Evolutionary conservation across 2,329 filamentous ascomycete genomes (phyloP), one percentile per base, ranked within the genome.

Genomic region (Aurifilum marmelostoma): DNA sequence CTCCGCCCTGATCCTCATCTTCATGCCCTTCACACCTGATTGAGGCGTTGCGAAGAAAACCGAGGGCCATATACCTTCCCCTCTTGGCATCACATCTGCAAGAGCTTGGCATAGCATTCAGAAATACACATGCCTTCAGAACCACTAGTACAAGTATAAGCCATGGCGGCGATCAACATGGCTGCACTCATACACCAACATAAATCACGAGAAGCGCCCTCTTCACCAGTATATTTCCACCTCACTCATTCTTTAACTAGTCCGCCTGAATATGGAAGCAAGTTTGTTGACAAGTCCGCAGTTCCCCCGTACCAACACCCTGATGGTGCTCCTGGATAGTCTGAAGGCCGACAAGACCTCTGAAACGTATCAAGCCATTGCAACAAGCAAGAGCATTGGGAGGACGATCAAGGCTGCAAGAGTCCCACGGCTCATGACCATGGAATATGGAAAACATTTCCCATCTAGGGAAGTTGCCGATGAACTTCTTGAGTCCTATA

Each of bases 331-430:
- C 21, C 74, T 87, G 11, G 83, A 87, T 54, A 76, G 80, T 2
- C 69, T 77, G 5, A 70, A 82, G 1, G 76, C 75, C n/a, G 78
- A 81, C 18, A 78, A 80, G 0, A 75, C 72, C 0, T 81, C 82
- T 0, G 80, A 75, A 6, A 74, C 79, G 0, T 75, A 79, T 0
- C 41, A 71, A 0, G 75, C 75, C 1, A 73, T 90, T 4, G 75
- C 84, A 7, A 81, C 78, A 64, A 88, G 86, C 71, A 90, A 90
- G 73, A 73, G 75, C 0, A 68, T 90, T 0, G 85, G 82, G 11
- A 83, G 81, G 24, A 69, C 77, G 1, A 87, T 90, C 72, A 89
- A 89, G 73, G 72, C 80, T 0, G 77, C 77, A 6, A 80, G 86
- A 1, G 75, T 78, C 7, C 84, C 86, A 21, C 47, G 41, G 21